Evolutionary conservation across 1,139 yeast genomes (phyloP), one percentile per base, ranked within the genome.

Genomic region (Casaregolazyma suthepensis): DNA sequence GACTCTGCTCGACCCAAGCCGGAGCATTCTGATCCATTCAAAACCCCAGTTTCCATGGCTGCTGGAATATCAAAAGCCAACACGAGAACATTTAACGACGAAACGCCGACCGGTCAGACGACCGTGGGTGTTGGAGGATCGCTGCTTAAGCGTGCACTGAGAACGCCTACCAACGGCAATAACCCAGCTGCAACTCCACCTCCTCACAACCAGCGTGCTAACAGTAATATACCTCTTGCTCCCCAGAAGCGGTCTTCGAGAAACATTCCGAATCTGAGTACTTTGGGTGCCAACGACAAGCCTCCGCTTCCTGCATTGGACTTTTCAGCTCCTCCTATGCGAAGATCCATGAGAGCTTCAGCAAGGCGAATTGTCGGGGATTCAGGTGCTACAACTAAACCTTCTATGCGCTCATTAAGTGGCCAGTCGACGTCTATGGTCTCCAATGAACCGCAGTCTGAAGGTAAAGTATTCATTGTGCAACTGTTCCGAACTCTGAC

Each of bases 401-500:
- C 4, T 35, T 3, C 17, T 7, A 35, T n/a, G 40, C 40, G 40
- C 17, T n/a, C 40, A 15, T n/a, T 15, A 35, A 4, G 40, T n/a
- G 15, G 17, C 5, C 40, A 35, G 5, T n/a, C 40, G 9, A 13
- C 40, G 17, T 13, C 15, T 35, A 35, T 35, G 40, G 17, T 3
- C 9, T 35, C 40, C 9, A 35, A 15, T 7, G 40, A 35, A 35
- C 40, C 9, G 9, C 40, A 35, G 40, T 13, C 40, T 35, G 40
- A 35, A 13, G 40, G 40, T n/a, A 35, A 15, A 15, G 17, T 23
- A 37, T 20, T 13, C 9, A 43, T 22, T 17, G 31, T 22, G 13
- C 19, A 74, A 18, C 66, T 86, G 2, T 85, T 85, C 63, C 74
- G 79, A 12, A 71, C 75, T 9, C 77, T 89, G 59, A 93, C 93